These are phyloP conservation scores for Botryotinia convoluta DNA, from an alignment of 2,329 filamentous ascomycete genomes.

Conservation along the genomic window DNA sequence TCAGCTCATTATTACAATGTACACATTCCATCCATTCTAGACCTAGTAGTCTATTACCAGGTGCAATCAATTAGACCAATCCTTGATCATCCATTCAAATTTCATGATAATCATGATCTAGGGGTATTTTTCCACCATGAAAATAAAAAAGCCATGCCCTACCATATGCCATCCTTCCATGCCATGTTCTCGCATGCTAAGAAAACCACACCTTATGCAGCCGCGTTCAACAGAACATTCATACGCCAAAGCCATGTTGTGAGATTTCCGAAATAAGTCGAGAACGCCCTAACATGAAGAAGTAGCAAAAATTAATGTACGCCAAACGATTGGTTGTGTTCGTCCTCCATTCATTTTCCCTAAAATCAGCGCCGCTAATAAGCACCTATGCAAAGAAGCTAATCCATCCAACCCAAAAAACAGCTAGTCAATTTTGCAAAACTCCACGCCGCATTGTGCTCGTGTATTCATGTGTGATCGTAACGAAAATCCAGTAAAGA, in stretches of 20 bases:
- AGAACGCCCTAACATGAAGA: not conserved
- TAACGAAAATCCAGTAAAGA: not conserved
- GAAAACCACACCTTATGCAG: not conserved
- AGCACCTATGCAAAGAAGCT: slow-evolving; percentile 12
- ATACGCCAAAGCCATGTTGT: slow-evolving; percentile 15
- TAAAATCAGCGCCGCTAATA: not conserved
- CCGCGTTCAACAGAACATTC: not conserved
- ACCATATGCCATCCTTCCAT: not conserved
- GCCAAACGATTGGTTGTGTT: not conserved
- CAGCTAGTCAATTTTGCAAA: not conserved
- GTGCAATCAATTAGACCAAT: not conserved
- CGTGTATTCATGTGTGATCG: not conserved
- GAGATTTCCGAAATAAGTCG: not conserved
- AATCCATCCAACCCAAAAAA: slow-evolving; percentile 1
- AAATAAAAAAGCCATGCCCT: not conserved
- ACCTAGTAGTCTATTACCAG: not conserved
- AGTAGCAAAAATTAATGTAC: not conserved
- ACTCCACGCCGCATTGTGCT: slow-evolving; percentile 3
- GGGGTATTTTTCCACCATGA: not conserved
- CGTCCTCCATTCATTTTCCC: not conserved
- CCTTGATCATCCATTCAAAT: slow-evolving; percentile 1
- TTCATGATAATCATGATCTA: slow-evolving; percentile 1
- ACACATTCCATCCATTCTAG: not conserved
- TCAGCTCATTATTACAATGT: not conserved
- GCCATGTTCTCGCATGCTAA: not conserved